These are phyloP conservation scores for Saturnispora diversa DNA, from an alignment of 805 yeast species.

Conservation along the genomic window DNA sequence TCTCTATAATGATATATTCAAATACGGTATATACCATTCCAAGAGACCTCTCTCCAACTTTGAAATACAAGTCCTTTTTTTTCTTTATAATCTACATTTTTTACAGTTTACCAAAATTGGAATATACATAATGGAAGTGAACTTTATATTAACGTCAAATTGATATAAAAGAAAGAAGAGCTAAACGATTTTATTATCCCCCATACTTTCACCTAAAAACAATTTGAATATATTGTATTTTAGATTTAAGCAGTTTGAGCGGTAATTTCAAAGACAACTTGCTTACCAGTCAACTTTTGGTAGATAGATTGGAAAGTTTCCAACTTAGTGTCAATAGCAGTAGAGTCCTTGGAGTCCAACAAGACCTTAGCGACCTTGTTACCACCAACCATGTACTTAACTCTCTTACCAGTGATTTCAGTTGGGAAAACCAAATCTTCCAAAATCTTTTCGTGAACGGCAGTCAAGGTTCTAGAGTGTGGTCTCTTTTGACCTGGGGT, in stretches of 20 bases:
- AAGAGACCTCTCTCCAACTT: too few species aligned
- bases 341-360: conserved; percentile 96
- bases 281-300: conserved; percentile 98
- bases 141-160: too few species aligned
- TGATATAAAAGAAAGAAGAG: too few species aligned
- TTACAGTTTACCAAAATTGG: too few species aligned
- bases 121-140: too few species aligned
- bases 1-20: too few species aligned
- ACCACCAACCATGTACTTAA: conserved; percentile 98
- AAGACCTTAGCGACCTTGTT: conserved; percentile 95
- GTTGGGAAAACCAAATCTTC: conserved; percentile 99
- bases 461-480: conserved; percentile 97
- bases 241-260: conserved; percentile 40
- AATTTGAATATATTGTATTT: too few species aligned
- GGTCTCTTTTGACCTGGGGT: conserved; percentile 98
- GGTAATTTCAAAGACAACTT: conserved; percentile 96
- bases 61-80: too few species aligned
- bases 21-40: too few species aligned
- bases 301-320: conserved; percentile 98
- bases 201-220: too few species aligned
- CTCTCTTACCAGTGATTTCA: conserved; percentile 98
- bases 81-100: too few species aligned
- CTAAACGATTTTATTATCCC: too few species aligned
- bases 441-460: conserved; percentile 97
- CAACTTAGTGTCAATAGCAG: conserved; percentile 95